These are phyloP conservation scores for Conticribra guillardii DNA, from an alignment of 108 stramenopile species.

Conservation along the genomic window DNA sequence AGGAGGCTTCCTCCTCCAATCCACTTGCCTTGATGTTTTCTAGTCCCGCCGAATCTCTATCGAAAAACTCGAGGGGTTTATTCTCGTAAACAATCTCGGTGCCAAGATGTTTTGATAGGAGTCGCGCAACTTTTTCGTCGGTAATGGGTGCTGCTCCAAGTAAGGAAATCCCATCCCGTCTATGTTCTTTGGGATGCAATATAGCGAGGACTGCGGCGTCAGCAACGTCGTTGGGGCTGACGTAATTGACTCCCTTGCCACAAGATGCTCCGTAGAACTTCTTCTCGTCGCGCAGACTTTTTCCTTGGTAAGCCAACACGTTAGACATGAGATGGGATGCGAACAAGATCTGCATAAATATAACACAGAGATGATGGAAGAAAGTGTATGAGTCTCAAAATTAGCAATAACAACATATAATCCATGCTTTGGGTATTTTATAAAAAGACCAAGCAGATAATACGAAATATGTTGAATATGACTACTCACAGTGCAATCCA, in stretches of 20 bases:
- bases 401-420: no score
- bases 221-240: conserved; percentile 56
- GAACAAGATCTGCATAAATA: conserved; percentile 28
- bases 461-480: background rate
- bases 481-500: conserved; percentile 21
- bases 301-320: conserved; percentile 27
- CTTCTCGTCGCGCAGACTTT: conserved; percentile 16
- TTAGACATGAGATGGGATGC: conserved; percentile 58
- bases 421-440: no score
- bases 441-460: background rate
- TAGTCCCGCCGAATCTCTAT: conserved; percentile 22
- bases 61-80: conserved; percentile 38
- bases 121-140: conserved; percentile 42
- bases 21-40: conserved; percentile 56
- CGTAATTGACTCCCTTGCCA: conserved; percentile 55
- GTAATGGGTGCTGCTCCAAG: conserved; percentile 43
- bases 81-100: conserved; percentile 45
- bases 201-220: conserved; percentile 41
- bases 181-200: conserved; percentile 16
- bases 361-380: background rate
- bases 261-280: conserved; percentile 45
- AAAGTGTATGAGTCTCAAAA: no score
- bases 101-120: conserved; percentile 36
- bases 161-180: conserved; percentile 11
- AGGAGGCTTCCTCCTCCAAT: conserved; percentile 34